phyloP scores from a whole-genome alignment of 2,329 filamentous ascomycete species.

The Ilyonectria sp. region DNA sequence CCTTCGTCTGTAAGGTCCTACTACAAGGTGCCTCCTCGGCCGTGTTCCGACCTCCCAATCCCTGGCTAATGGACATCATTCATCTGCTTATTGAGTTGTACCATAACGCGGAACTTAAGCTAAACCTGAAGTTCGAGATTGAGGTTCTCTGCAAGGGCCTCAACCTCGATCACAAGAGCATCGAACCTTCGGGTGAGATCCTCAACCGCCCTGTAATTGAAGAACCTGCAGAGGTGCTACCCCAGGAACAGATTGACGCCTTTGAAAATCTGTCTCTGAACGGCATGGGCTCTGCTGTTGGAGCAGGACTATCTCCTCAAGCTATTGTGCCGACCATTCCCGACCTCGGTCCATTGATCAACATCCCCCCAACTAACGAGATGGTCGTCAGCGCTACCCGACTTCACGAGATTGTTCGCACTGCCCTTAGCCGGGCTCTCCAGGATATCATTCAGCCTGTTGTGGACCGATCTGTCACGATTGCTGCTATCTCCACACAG shows the following conservation, averaged over 20 bases:
- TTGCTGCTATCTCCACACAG: slow-evolving; percentile 95
- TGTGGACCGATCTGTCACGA: slow-evolving; percentile 96
- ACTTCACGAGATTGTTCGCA: slow-evolving; percentile 83
- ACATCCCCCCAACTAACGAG: slow-evolving; percentile 85
- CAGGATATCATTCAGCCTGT: slow-evolving; percentile 98
- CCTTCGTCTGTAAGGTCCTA: slow-evolving; percentile 97
- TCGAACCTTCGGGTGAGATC: slow-evolving; percentile 90
- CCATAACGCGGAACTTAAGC: slow-evolving; percentile 90
- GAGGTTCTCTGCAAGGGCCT: slow-evolving; percentile 96
- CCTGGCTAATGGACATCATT: slow-evolving; percentile 98
- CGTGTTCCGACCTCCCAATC: slow-evolving; percentile 94
- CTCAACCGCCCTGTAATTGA: slow-evolving; percentile 80
- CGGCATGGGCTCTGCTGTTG: slow-evolving; percentile 77
- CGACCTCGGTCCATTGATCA: slow-evolving; percentile 84
- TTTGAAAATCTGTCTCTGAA: slow-evolving; percentile 89
- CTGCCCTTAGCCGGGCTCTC: slow-evolving; percentile 89
- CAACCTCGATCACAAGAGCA: slow-evolving; percentile 90
- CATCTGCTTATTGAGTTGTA: slow-evolving; percentile 93
- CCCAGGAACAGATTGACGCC: slow-evolving; percentile 80
- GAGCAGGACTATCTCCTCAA: slow-evolving; percentile 82
- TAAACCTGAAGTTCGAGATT: slow-evolving; percentile 98
- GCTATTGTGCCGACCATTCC: slow-evolving; percentile 86
- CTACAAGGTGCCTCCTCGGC: slow-evolving; percentile 87
- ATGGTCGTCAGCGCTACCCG: slow-evolving; percentile 81
- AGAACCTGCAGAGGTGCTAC: slow-evolving; percentile 71